Evolutionary conservation across 495 filamentous ascomycete species (phyloP).

Genomic region (Endocarpon pusillum): DNA sequence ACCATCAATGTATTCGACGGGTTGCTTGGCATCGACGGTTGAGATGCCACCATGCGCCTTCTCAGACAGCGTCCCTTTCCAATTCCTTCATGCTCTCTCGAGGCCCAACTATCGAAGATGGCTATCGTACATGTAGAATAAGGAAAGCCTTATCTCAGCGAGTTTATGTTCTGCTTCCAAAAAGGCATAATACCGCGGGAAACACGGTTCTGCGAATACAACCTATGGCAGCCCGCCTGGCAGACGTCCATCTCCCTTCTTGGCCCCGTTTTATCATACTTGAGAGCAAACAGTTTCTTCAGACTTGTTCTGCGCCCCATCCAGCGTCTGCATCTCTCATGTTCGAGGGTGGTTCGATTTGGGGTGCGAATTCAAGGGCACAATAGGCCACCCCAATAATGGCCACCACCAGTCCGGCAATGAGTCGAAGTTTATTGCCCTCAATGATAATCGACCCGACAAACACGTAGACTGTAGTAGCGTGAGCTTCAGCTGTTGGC

Average conservation of each 20-base stretch:
- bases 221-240: neutral
- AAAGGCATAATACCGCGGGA: neutral
- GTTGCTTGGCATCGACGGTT: too few species aligned
- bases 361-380: constrained; percentile 82
- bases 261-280: neutral
- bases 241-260: neutral
- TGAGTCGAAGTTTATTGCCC: constrained; percentile 32
- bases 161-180: too few species aligned
- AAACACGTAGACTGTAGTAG: constrained; percentile 76
- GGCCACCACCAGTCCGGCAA: constrained; percentile 57
- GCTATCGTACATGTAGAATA: neutral
- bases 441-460: constrained; percentile 65
- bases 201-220: neutral
- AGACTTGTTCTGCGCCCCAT: constrained; percentile 88
- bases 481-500: neutral
- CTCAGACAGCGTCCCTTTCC: too few species aligned
- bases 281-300: constrained; percentile 12
- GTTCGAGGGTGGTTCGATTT: constrained; percentile 92
- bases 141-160: neutral
- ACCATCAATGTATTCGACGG: too few species aligned
- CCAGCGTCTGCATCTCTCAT: constrained; percentile 85
- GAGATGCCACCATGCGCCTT: too few species aligned
- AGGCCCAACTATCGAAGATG: too few species aligned
- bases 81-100: too few species aligned
- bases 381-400: constrained; percentile 63